These are phyloP conservation scores for Ustilago lituana DNA, from an alignment of 1,284 basidiomycete species.

Conservation along the genomic window DNA sequence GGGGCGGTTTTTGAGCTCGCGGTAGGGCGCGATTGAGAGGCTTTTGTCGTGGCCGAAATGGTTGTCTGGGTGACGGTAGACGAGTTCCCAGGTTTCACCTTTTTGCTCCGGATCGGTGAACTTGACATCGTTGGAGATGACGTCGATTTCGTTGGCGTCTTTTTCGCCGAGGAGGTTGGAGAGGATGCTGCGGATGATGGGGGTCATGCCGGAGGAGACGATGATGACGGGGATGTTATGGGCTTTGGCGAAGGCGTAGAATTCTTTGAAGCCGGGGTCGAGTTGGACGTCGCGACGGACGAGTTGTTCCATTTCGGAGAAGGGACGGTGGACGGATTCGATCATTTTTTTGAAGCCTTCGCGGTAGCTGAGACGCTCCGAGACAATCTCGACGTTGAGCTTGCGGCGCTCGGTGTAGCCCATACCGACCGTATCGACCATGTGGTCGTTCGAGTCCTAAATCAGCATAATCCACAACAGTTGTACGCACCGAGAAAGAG, in stretches of 20 bases:
- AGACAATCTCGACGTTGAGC: conserved; percentile 65
- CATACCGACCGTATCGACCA: conserved; percentile 67
- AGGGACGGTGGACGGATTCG: conserved; percentile 62
- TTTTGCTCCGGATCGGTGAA: conserved; percentile 64
- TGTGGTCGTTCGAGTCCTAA: conserved; percentile 66
- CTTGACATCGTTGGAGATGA: conserved; percentile 66
- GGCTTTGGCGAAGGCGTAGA: conserved; percentile 64
- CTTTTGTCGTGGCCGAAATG: conserved; percentile 66
- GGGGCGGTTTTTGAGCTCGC: conserved; percentile 61
- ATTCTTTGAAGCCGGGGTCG: conserved; percentile 67
- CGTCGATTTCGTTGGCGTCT: conserved; percentile 64
- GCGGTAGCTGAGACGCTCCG: conserved; percentile 62
- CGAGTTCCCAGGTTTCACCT: conserved; percentile 63
- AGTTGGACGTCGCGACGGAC: conserved; percentile 63
- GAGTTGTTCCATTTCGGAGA: conserved; percentile 63
- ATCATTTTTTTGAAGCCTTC: conserved; percentile 66
- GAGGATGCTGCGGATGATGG: conserved; percentile 65
- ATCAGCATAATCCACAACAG: too few relatives aligned
- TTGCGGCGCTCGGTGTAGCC: conserved; percentile 66
- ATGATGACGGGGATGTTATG: conserved; percentile 66
- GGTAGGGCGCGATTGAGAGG: conserved; percentile 64
- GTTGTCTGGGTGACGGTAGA: conserved; percentile 67
- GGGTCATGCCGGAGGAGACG: conserved; percentile 65
- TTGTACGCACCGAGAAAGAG: too few relatives aligned
- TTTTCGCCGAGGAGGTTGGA: conserved; percentile 66